Percentiles rank a stretch among this genome's conserved stretches.
Evolutionary conservation across 2,329 filamentous ascomycete species (phyloP).

Genomic region (Fusarium sp.): DNA sequence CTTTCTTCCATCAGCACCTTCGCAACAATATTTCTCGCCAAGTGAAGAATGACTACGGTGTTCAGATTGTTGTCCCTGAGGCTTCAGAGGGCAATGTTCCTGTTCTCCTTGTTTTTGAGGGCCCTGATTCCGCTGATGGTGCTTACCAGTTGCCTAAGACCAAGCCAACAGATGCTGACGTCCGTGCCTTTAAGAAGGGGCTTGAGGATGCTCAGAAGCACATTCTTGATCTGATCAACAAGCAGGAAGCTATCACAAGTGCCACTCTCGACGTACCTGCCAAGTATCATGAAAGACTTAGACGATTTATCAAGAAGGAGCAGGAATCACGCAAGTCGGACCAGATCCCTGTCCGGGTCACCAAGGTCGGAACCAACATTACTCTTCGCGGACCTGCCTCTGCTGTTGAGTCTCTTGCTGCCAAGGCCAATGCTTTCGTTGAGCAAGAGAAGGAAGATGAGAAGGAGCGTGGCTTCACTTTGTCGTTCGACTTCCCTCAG

Average conservation of each 20-base stretch:
- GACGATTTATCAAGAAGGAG: conserved; percentile 74
- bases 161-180: conserved; percentile 63
- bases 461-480: conserved; percentile 88
- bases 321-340: conserved; percentile 68
- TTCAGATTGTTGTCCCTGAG: conserved; percentile 79
- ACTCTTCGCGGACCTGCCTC: conserved; percentile 82
- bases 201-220: conserved; percentile 68
- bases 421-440: conserved; percentile 82
- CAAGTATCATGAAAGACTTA: conserved; percentile 74
- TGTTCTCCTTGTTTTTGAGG: conserved; percentile 81
- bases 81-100: conserved; percentile 69
- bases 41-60: conserved; percentile 76
- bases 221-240: conserved; percentile 68
- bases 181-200: conserved; percentile 66
- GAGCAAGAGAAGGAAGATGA: conserved; percentile 92
- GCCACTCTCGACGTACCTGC: conserved; percentile 68
- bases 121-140: conserved; percentile 61
- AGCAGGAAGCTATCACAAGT: conserved; percentile 67
- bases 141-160: conserved; percentile 67
- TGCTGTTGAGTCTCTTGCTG: conserved; percentile 76
- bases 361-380: conserved; percentile 70
- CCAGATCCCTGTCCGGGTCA: conserved; percentile 71
- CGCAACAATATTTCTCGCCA: conserved; percentile 72
- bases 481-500: conserved; percentile 92
- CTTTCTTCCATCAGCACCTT: conserved; percentile 83